A percentile compares a stretch with the other conserved stretches of the same genome.
phyloP scores from a whole-genome alignment of 2,329 filamentous ascomycete species.

The Periconia sp. region DNA sequence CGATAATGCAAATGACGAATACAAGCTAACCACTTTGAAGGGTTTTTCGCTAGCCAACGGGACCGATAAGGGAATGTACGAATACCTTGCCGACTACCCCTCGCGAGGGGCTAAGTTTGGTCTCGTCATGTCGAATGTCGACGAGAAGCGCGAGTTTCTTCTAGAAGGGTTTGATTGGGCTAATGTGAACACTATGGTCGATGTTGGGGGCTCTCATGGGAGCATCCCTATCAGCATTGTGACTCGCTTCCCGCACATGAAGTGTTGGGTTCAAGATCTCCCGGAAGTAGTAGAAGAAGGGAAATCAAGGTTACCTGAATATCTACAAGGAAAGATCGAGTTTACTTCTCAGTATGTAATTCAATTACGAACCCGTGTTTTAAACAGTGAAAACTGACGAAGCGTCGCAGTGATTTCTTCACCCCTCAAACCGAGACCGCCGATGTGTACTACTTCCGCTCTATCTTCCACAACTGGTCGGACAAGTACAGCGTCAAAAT shows the following conservation, averaged over 20 bases:
- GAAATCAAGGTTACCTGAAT: background rate
- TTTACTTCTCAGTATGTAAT: constrained; percentile 15
- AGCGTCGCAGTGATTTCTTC: constrained; percentile 6
- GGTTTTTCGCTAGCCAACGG: constrained; percentile 14
- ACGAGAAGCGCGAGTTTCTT: constrained; percentile 6
- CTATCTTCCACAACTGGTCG: constrained; percentile 41
- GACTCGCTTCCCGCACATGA: constrained; percentile 8
- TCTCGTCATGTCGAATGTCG: constrained; percentile 4
- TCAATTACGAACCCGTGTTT: no score
- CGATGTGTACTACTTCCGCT: constrained; percentile 12
- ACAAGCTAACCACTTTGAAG: constrained; percentile 4
- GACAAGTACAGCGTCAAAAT: constrained; percentile 40
- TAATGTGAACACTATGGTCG: constrained; percentile 8
- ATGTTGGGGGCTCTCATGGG: constrained; percentile 17
- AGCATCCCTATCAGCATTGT: constrained; percentile 12
- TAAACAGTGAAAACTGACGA: no score
- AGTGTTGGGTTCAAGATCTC: constrained; percentile 16
- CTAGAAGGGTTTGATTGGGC: constrained; percentile 10
- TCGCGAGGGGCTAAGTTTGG: constrained; percentile 7
- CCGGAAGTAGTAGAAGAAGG: constrained; percentile 9
- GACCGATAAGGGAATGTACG: constrained; percentile 7
- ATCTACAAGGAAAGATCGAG: constrained; percentile 5
- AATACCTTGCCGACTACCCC: background rate
- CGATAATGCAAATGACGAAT: background rate
- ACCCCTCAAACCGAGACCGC: constrained; percentile 1